phyloP scores from a whole-genome alignment of 2,329 filamentous ascomycete species.

The Fusarium napiforme region DNA sequence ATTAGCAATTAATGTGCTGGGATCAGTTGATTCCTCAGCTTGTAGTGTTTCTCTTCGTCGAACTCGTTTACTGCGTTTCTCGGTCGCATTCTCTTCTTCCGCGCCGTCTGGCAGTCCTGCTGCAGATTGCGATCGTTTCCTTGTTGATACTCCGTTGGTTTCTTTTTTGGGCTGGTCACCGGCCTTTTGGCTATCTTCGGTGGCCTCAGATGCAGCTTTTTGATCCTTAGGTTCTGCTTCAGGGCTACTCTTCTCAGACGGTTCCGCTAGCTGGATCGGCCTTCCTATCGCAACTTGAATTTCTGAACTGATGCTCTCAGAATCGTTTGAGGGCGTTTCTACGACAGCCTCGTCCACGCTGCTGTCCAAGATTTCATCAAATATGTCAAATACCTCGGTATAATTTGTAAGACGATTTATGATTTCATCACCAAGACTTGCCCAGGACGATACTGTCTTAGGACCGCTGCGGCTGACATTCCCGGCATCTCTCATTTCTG shows the following conservation, averaged over 20 bases:
- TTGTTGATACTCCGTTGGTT: conserved; percentile 55
- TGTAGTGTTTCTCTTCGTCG: conserved; percentile 66
- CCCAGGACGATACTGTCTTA: conserved; percentile 47
- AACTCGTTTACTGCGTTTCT: conserved; percentile 74
- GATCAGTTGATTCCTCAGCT: conserved; percentile 63
- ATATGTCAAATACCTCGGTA: conserved; percentile 45
- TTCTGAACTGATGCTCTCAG: conserved; percentile 27
- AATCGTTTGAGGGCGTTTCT: conserved; percentile 30
- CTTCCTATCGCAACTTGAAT: conserved; percentile 15
- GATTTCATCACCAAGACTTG: conserved; percentile 49
- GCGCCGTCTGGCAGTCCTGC: conserved; percentile 66
- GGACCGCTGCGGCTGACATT: conserved; percentile 18
- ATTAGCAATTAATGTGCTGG: conserved; percentile 62
- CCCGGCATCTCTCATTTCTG: conserved; percentile 35
- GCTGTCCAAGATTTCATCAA: conserved; percentile 44
- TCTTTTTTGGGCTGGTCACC: conserved; percentile 48
- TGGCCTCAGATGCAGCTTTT: conserved; percentile 36
- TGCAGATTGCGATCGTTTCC: conserved; percentile 71
- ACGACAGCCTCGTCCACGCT: conserved; percentile 43
- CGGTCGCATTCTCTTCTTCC: conserved; percentile 67
- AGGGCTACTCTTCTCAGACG: conserved; percentile 7
- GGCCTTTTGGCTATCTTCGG: conserved; percentile 43
- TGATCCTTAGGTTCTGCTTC: conserved; percentile 31
- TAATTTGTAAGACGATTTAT: conserved; percentile 48
- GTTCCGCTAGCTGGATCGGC: conserved; percentile 1